Percentiles rank a stretch among this genome's conserved stretches.
phyloP scores from a whole-genome alignment of 768 basidiomycete genomes.

The Podaxis sp. region DNA sequence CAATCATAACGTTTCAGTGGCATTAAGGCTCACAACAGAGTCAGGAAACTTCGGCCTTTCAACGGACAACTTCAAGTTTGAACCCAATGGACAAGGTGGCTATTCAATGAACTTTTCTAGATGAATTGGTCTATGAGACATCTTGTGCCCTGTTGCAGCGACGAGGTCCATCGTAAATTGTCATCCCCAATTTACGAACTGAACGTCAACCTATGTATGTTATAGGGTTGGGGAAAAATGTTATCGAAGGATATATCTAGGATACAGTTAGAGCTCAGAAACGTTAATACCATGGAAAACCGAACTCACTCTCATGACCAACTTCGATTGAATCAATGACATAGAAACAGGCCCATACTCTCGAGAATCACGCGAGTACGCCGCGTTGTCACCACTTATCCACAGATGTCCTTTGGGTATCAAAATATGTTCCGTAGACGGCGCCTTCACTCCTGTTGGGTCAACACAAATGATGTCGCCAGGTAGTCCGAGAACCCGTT shows the following conservation, averaged over 20 bases:
- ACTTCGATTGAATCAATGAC: slow-evolving; percentile 67
- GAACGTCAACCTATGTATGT: slow-evolving; percentile 35
- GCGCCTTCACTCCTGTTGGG: slow-evolving; percentile 66
- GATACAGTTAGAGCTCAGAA: background rate
- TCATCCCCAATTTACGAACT: background rate
- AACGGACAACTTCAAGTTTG: slow-evolving; percentile 97
- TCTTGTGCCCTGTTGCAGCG: background rate
- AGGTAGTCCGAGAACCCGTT: slow-evolving; percentile 86
- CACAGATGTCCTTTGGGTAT: slow-evolving; percentile 88
- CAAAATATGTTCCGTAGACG: slow-evolving; percentile 69
- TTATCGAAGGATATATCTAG: slow-evolving; percentile 49
- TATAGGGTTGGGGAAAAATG: slow-evolving; percentile 42
- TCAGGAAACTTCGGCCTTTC: slow-evolving; percentile 91
- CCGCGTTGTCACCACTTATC: slow-evolving; percentile 88
- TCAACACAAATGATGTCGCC: slow-evolving; percentile 90
- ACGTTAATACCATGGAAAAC: background rate
- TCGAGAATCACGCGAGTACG: slow-evolving; percentile 83
- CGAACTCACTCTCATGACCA: slow-evolving; percentile 60
- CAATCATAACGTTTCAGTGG: background rate
- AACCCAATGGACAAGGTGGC: slow-evolving; percentile 91
- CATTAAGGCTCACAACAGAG: background rate
- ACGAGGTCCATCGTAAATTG: background rate
- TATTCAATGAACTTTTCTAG: slow-evolving; percentile 87
- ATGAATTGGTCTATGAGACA: slow-evolving; percentile 27
- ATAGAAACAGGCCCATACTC: slow-evolving; percentile 91